Percentiles rank a stretch among this genome's conserved stretches.
phyloP scores from a whole-genome alignment of 805 yeast genomes.

The Lipomyces spencermartinsiae region DNA sequence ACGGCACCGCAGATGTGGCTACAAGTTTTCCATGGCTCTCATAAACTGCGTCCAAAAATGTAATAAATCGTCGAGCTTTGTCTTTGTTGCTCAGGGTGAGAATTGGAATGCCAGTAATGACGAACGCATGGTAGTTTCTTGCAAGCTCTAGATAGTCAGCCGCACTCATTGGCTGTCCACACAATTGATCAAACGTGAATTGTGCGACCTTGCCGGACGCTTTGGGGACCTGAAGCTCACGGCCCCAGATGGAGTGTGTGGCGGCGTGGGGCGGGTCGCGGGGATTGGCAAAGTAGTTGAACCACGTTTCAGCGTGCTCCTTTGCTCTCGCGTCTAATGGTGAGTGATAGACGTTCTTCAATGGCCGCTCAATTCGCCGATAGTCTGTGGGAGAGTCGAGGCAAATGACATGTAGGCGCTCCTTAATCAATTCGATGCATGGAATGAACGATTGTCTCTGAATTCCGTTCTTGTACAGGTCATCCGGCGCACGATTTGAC shows the following conservation, averaged over 20 bases:
- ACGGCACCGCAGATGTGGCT: constrained; percentile 86
- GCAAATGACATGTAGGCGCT: constrained; percentile 74
- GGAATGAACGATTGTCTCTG: constrained; percentile 93
- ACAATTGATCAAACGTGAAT: constrained; percentile 82
- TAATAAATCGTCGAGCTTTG: constrained; percentile 86
- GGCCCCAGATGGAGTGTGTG: constrained; percentile 77
- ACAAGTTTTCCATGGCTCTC: constrained; percentile 89
- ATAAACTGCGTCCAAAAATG: constrained; percentile 93
- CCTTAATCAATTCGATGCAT: constrained; percentile 80
- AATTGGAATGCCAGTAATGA: constrained; percentile 93
- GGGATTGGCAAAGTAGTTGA: constrained; percentile 68
- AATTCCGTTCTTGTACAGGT: constrained; percentile 89
- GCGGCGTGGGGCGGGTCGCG: constrained; percentile 45
- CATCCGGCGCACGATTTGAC: constrained; percentile 94
- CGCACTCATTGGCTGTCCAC: constrained; percentile 88
- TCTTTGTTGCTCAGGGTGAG: constrained; percentile 80
- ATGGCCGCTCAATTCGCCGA: constrained; percentile 83
- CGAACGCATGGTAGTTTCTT: constrained; percentile 70
- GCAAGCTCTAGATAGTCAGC: constrained; percentile 93
- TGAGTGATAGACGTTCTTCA: constrained; percentile 75
- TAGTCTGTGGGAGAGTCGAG: constrained; percentile 93
- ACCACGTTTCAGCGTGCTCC: constrained; percentile 79
- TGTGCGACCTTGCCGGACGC: constrained; percentile 85
- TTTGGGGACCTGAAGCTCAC: constrained; percentile 75
- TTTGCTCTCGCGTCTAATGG: constrained; percentile 67